These are phyloP conservation scores for Beauveria pseudobassiana DNA, from an alignment of 2,329 filamentous ascomycete genomes.

Conservation along the genomic window DNA sequence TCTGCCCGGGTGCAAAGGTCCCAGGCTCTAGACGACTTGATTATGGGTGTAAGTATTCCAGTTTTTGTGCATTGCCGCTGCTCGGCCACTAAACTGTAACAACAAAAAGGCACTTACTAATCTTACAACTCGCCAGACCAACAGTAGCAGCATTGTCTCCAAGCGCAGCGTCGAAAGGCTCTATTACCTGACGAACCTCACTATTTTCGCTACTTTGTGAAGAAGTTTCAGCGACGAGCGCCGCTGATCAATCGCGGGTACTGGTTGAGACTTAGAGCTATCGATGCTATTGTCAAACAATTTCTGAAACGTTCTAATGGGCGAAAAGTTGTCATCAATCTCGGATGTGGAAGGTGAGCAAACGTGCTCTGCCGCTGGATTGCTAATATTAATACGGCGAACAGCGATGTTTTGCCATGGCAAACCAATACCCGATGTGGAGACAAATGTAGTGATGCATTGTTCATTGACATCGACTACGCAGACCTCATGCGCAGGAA, in stretches of 20 bases:
- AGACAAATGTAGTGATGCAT: slow-evolving; percentile 46
- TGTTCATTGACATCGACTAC: slow-evolving; percentile 83
- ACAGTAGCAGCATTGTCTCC: slow-evolving; percentile 85
- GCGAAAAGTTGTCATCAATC: slow-evolving; percentile 71
- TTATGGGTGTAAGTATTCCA: slow-evolving; percentile 44
- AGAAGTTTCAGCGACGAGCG: slow-evolving; percentile 73
- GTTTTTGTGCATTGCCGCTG: too few relatives aligned
- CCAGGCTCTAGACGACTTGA: slow-evolving; percentile 37
- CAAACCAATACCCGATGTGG: slow-evolving; percentile 66
- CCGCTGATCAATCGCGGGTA: slow-evolving; percentile 88
- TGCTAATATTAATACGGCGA: background rate
- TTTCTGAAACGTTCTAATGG: slow-evolving; percentile 56
- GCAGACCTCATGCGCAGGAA: slow-evolving; percentile 72
- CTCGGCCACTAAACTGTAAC: too few relatives aligned
- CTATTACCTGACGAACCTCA: slow-evolving; percentile 72
- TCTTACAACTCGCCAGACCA: slow-evolving; percentile 51
- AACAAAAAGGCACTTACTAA: background rate
- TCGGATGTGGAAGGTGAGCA: slow-evolving; percentile 84
- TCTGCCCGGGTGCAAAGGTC: slow-evolving; percentile 19
- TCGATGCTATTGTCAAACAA: slow-evolving; percentile 65
- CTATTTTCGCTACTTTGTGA: slow-evolving; percentile 83
- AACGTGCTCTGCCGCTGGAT: background rate
- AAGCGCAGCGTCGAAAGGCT: slow-evolving; percentile 88
- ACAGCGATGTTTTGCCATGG: slow-evolving; percentile 79
- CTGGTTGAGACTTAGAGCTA: slow-evolving; percentile 74